Evolutionary conservation across 2,329 filamentous ascomycete genomes (phyloP).

Genomic region (Aspergillus novofumigatus): DNA sequence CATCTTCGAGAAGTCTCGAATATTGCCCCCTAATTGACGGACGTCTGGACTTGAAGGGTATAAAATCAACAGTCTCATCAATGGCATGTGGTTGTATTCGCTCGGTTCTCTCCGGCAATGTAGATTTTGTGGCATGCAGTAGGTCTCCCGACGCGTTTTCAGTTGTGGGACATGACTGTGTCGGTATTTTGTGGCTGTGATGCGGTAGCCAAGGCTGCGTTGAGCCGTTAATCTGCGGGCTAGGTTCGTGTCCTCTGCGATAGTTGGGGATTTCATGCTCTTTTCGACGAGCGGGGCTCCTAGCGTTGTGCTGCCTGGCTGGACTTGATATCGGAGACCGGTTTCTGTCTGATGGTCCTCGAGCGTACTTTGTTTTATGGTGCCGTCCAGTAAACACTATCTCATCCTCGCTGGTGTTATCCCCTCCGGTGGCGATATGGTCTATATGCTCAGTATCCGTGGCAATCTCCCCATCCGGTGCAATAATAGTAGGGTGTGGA

Average conservation of each 20-base stretch:
- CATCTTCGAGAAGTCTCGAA: slow-evolving; percentile 32
- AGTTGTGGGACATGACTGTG: neutral
- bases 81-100: neutral
- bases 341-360: slow-evolving; percentile 3
- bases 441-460: slow-evolving; percentile 27
- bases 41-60: neutral
- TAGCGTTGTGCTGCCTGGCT: neutral
- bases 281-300: neutral
- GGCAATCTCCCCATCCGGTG: slow-evolving; percentile 27
- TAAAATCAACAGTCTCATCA: neutral
- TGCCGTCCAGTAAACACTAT: slow-evolving; percentile 37
- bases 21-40: slow-evolving; percentile 11
- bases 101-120: neutral
- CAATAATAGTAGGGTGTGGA: slow-evolving; percentile 26
- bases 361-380: slow-evolving; percentile 13
- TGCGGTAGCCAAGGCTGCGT: neutral
- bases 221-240: neutral
- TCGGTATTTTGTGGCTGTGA: neutral
- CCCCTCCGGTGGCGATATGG: slow-evolving; percentile 25
- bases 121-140: neutral
- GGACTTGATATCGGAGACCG: neutral
- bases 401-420: slow-evolving; percentile 66
- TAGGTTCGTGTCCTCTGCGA: neutral
- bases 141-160: neutral
- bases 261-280: neutral